Conservation (phyloP, 495 filamentous ascomycete species). For the Haplographium delicatum region DNA sequence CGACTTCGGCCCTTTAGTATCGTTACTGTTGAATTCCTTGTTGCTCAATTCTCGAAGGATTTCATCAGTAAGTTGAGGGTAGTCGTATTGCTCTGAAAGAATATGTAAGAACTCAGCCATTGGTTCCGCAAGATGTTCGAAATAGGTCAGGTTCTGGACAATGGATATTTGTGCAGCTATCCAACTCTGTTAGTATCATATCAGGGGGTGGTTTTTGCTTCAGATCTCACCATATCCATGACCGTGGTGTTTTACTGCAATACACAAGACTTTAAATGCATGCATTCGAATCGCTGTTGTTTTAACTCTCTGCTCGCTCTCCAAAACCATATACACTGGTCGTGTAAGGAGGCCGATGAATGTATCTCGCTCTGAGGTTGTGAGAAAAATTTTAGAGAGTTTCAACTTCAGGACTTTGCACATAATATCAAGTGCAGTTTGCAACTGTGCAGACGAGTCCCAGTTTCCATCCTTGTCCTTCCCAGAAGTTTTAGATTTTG, state of each 20-base stretch:
- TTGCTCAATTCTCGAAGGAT: slow-evolving; percentile 90
- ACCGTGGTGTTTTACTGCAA: slow-evolving; percentile 96
- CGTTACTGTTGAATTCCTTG: slow-evolving; percentile 96
- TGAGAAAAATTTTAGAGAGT: slow-evolving; percentile 85
- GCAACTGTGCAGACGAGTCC: slow-evolving; percentile 85
- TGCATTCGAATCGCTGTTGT: slow-evolving; percentile 90
- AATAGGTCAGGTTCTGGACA: slow-evolving; percentile 95
- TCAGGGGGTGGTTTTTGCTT: background rate
- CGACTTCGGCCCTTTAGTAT: slow-evolving; percentile 91
- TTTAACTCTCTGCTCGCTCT: slow-evolving; percentile 92
- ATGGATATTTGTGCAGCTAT: slow-evolving; percentile 94
- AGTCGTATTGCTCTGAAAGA: slow-evolving; percentile 94
- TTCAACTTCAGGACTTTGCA: slow-evolving; percentile 94
- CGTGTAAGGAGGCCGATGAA: slow-evolving; percentile 89
- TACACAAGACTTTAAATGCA: slow-evolving; percentile 92
- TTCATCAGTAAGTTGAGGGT: slow-evolving; percentile 91
- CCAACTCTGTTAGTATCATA: slow-evolving; percentile 6
- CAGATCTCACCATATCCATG: slow-evolving; percentile 80
- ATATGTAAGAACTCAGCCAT: slow-evolving; percentile 99
- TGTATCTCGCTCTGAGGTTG: slow-evolving; percentile 93
- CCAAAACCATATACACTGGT: slow-evolving; percentile 89
- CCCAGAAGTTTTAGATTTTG: slow-evolving; percentile 58
- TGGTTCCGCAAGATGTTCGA: slow-evolving; percentile 94
- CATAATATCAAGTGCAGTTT: slow-evolving; percentile 86
- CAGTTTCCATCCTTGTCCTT: slow-evolving; percentile 81